phyloP scores from a whole-genome alignment of 2,329 filamentous ascomycete genomes.

The Colletotrichum paranaense region DNA sequence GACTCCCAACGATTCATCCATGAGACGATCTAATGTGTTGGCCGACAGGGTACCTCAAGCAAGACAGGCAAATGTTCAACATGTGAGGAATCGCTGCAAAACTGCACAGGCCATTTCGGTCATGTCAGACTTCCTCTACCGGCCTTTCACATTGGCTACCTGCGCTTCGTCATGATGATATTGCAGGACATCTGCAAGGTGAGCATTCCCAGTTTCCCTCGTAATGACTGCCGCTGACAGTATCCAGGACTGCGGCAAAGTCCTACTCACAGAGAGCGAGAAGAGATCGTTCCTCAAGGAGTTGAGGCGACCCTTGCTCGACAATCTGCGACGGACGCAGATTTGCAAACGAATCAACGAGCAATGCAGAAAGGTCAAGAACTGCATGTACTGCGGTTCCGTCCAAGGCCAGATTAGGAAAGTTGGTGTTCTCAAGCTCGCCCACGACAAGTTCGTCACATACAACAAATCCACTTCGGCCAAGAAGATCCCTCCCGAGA shows the following conservation, averaged over 20 bases:
- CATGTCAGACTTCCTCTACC: conserved; percentile 91
- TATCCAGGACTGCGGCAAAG: conserved; percentile 78
- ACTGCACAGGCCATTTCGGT: conserved; percentile 95
- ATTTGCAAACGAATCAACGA: conserved; percentile 91
- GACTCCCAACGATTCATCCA: conserved; percentile 31
- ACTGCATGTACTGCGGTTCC: conserved; percentile 82
- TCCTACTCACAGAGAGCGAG: conserved; percentile 85
- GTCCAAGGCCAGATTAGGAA: conserved; percentile 95
- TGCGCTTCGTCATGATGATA: conserved; percentile 92
- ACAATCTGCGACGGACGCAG: conserved; percentile 85
- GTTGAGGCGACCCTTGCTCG: conserved; percentile 82
- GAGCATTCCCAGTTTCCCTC: conserved; percentile 26
- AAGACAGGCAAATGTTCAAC: conserved; percentile 85
- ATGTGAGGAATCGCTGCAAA: conserved; percentile 82
- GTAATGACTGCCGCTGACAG: background rate
- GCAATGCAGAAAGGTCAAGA: conserved; percentile 87
- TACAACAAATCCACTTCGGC: conserved; percentile 90
- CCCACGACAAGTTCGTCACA: conserved; percentile 90
- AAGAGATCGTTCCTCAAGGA: conserved; percentile 82
- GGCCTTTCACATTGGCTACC: conserved; percentile 94
- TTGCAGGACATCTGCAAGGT: conserved; percentile 95
- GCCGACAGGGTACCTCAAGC: conserved; percentile 79
- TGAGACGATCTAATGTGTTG: background rate
- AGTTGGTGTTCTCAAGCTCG: conserved; percentile 89
- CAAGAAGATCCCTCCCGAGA: conserved; percentile 84